These are phyloP conservation scores for Rhizoclosmatium globosum DNA, from an alignment of 192 early-diverging fungal genomes.

Conservation along the genomic window DNA sequence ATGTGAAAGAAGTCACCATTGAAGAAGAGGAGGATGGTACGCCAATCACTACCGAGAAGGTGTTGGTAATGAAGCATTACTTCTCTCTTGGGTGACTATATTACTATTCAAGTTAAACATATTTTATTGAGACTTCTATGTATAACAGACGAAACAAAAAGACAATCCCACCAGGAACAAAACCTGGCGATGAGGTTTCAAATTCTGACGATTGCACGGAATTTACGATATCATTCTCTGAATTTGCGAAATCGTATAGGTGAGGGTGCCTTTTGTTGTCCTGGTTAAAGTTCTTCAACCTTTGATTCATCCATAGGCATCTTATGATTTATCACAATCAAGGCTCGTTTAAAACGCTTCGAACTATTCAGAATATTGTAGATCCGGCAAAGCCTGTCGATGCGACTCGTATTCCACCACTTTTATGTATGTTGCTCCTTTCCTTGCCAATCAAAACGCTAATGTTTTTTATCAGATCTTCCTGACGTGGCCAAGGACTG, in stretches of 20 bases:
- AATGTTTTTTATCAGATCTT: constrained; percentile 43
- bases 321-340: constrained; percentile 57
- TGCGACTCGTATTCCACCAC: constrained; percentile 47
- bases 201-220: constrained; percentile 42
- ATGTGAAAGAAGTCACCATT: constrained; percentile 21
- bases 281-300: not conserved
- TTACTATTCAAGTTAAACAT: not conserved
- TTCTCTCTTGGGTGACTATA: constrained; percentile 7
- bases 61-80: constrained; percentile 8
- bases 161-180: constrained; percentile 32
- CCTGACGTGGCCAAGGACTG: constrained; percentile 44
- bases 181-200: constrained; percentile 37
- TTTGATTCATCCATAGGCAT: constrained; percentile 6
- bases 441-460: not conserved
- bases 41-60: not conserved
- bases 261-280: constrained; percentile 22
- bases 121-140: not conserved
- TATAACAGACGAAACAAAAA: constrained; percentile 28
- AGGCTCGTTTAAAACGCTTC: constrained; percentile 53
- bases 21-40: not conserved
- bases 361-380: constrained; percentile 47
- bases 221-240: constrained; percentile 42
- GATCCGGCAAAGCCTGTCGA: constrained; percentile 59
- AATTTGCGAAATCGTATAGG: constrained; percentile 50
- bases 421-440: constrained; percentile 50